Evolutionary conservation across 1,284 basidiomycete genomes (phyloP).

Genomic region (Trichosporon sp.): DNA sequence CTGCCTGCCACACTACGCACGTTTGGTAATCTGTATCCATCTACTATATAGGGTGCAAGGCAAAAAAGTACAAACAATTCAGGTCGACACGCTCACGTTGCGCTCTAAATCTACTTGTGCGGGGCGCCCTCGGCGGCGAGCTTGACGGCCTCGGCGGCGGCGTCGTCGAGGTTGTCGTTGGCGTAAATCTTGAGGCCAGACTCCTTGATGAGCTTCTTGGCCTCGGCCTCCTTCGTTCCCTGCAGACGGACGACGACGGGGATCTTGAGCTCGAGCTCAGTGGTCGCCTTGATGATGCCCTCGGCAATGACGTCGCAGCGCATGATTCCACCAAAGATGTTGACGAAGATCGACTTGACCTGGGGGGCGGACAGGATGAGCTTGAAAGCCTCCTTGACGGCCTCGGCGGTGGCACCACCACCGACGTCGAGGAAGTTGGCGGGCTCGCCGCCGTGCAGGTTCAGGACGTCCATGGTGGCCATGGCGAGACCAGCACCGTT

Average conservation of each 20-base stretch:
- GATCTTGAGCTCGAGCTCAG: conserved; percentile 81
- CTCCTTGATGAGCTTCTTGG: conserved; percentile 89
- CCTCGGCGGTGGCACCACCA: conserved; percentile 96
- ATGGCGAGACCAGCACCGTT: conserved; percentile 99
- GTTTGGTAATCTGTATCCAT: conserved; percentile 15
- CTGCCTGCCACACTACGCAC: neutral
- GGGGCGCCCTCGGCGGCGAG: conserved; percentile 57
- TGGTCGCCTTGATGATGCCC: conserved; percentile 97
- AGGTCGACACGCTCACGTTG: neutral
- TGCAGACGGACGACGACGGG: conserved; percentile 93
- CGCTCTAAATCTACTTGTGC: conserved; percentile 26
- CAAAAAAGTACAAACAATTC: conserved; percentile 16
- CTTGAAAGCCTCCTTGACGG: conserved; percentile 99
- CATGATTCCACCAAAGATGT: conserved; percentile 93
- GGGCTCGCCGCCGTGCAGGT: conserved; percentile 91
- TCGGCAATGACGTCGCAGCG: conserved; percentile 94
- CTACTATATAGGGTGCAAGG: conserved; percentile 1
- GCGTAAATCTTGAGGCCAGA: conserved; percentile 86
- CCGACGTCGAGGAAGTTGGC: conserved; percentile 97
- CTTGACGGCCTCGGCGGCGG: conserved; percentile 81
- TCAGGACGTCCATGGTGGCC: conserved; percentile 99
- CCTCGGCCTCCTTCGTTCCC: conserved; percentile 94
- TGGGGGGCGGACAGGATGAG: conserved; percentile 86
- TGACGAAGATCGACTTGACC: conserved; percentile 99
- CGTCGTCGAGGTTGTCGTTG: conserved; percentile 57